phyloP scores from a whole-genome alignment of 2,329 filamentous ascomycete species.

The Clonostachys byssicola region DNA sequence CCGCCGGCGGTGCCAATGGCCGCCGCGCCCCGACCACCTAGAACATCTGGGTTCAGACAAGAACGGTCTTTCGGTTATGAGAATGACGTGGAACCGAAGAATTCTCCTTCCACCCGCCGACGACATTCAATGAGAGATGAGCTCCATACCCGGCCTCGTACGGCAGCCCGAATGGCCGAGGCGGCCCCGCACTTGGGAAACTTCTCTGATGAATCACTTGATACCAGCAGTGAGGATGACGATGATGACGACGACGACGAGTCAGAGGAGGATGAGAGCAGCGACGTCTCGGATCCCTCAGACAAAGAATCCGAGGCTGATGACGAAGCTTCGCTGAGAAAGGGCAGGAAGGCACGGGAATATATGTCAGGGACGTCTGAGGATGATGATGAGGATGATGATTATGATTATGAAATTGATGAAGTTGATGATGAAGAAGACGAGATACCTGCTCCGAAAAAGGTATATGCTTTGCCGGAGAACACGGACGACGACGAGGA shows the following conservation, averaged over 20 bases:
- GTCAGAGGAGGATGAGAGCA: background rate
- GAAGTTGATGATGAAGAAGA: background rate
- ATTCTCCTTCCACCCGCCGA: no score
- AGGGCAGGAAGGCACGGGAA: background rate
- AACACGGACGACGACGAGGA: background rate
- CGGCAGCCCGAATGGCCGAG: no score
- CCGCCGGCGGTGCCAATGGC: no score
- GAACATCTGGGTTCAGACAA: no score
- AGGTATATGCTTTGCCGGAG: background rate
- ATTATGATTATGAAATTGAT: background rate
- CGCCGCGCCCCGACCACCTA: no score
- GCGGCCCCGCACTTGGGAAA: no score
- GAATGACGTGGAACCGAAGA: no score
- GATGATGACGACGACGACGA: background rate
- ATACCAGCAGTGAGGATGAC: background rate
- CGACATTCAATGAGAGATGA: no score
- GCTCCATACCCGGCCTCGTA: no score
- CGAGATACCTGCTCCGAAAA: background rate
- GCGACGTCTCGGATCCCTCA: background rate
- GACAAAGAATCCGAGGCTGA: background rate
- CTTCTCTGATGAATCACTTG: no score
- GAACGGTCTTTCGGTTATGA: no score
- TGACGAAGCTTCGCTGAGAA: background rate
- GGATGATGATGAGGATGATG: background rate
- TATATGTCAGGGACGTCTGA: background rate